Evolutionary conservation across 2,329 filamentous ascomycete species (phyloP).

Genomic region (Teratosphaeriaceae sp.): DNA sequence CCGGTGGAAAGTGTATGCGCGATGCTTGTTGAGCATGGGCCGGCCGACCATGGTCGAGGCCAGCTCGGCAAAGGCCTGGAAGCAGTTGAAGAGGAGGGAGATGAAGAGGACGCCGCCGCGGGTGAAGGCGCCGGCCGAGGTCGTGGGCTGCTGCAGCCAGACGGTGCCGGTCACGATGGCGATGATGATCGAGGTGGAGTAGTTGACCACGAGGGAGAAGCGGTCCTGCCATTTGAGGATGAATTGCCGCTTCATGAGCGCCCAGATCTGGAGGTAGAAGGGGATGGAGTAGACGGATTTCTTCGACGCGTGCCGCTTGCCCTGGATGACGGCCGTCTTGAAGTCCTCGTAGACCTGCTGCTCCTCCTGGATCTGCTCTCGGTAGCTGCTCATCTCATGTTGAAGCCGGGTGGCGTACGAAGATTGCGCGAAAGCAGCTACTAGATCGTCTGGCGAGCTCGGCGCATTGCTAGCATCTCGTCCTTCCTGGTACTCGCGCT

Average conservation of each 20-base stretch:
- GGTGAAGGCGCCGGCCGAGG: conserved; percentile 65
- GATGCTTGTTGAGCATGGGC: conserved; percentile 76
- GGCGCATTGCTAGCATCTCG: conserved; percentile 61
- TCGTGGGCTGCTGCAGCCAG: conserved; percentile 62
- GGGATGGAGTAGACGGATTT: conserved; percentile 77
- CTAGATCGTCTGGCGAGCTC: conserved; percentile 59
- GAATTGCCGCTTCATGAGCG: conserved; percentile 76
- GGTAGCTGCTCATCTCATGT: conserved; percentile 64
- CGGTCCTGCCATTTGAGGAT: conserved; percentile 81
- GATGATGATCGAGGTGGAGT: conserved; percentile 64
- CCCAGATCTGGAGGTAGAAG: conserved; percentile 77
- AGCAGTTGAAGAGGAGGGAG: conserved; percentile 76
- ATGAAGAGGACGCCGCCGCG: conserved; percentile 78
- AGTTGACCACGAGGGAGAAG: conserved; percentile 67
- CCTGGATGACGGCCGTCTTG: conserved; percentile 64
- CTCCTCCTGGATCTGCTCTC: conserved; percentile 55
- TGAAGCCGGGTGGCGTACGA: conserved; percentile 50
- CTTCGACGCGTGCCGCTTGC: conserved; percentile 66
- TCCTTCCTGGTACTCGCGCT: conserved; percentile 67
- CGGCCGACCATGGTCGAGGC: conserved; percentile 68
- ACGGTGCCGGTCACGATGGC: conserved; percentile 75
- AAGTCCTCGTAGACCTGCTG: conserved; percentile 69
- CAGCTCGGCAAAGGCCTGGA: conserved; percentile 75
- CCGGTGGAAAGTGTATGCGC: conserved; percentile 74
- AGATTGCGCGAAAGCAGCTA: conserved; percentile 64